Conservation (phyloP, 2,329 filamentous ascomycete genomes). For the Aureobasidium sp. region DNA sequence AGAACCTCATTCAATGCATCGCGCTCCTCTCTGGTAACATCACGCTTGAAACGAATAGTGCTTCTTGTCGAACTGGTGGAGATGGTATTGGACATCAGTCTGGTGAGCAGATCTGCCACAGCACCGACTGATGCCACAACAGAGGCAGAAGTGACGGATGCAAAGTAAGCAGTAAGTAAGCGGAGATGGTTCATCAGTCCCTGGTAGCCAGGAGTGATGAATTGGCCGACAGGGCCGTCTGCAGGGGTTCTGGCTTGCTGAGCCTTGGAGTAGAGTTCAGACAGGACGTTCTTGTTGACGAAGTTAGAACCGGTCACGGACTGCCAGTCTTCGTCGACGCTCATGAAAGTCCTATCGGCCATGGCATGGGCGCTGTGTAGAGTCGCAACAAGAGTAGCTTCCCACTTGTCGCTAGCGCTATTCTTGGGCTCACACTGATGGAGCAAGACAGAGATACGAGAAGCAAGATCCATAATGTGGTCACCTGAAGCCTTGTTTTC, state of each 20-base stretch:
- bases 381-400: conserved; percentile 52
- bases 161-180: conserved; percentile 55
- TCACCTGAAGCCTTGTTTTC: background rate
- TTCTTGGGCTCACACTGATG: conserved; percentile 77
- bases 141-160: conserved; percentile 53
- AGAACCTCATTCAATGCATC: conserved; percentile 68
- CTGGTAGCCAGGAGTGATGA: conserved; percentile 60
- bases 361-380: conserved; percentile 60
- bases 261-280: background rate
- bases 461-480: conserved; percentile 4
- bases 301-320: conserved; percentile 35
- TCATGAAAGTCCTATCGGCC: conserved; percentile 68
- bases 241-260: background rate
- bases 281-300: conserved; percentile 6
- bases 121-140: conserved; percentile 60
- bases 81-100: conserved; percentile 59
- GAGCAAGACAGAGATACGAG: conserved; percentile 45
- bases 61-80: conserved; percentile 25
- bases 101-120: conserved; percentile 59
- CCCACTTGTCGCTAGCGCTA: conserved; percentile 69
- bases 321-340: conserved; percentile 74
- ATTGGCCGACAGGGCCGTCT: conserved; percentile 4
- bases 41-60: conserved; percentile 55
- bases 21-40: conserved; percentile 70
- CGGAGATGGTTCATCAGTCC: conserved; percentile 58